Base-by-base conservation (phyloP, 1,284 basidiomycete genomes). In the Austroboletus novae-zelandiae region DNA sequence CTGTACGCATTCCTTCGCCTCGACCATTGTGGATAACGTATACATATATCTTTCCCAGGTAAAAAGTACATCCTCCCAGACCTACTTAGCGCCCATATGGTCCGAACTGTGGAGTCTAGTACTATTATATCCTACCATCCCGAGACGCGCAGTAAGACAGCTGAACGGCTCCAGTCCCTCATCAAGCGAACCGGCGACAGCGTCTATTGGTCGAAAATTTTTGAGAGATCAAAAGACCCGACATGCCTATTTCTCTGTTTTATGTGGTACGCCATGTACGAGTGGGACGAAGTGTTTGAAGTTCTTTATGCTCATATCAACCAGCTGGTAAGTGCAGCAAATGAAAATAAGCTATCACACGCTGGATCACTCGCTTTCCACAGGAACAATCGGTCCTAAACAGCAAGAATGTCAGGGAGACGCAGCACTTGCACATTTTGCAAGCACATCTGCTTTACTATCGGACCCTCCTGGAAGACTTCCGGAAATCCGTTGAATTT, bases 201-300 rank as follows among this genome's bases (percentile, higher is more conserved):
- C 20, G 79, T 82, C 9, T 81, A 81, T 54, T 82, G 80, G 80
- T 68, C 67, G 29, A 72, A 74, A 18, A 75, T 78, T n/a, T 78
- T 79, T 40, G 18, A 57, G 3, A 58, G 58, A 2, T 70, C 73
- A 2, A 62, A 61, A 8, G 80, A 82, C 50, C 77, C 79, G 5
- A 81, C 78, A 0, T 78, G 80, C 47, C 59, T 79, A 2, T 61
- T 81, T 23, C 53, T 82, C 11, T 72, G 73, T 27, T 69, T 75
- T 39, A 58, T 82, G 42, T 82, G 80, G 79, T 78, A 80, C 57
- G 73, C 76, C 0, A 59, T 81, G 42, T 82, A 81, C 55, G 68
- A 78, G 1, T 81, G 79, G 79, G 79, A 82, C 48, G 78, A 81
- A 57, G 67, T 76, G 4, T 61, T 80, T 34, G 78, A 81, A 57